phyloP scores from a whole-genome alignment of 176 grass and related monocot genomes.

The Leersia perrieri region DNA sequence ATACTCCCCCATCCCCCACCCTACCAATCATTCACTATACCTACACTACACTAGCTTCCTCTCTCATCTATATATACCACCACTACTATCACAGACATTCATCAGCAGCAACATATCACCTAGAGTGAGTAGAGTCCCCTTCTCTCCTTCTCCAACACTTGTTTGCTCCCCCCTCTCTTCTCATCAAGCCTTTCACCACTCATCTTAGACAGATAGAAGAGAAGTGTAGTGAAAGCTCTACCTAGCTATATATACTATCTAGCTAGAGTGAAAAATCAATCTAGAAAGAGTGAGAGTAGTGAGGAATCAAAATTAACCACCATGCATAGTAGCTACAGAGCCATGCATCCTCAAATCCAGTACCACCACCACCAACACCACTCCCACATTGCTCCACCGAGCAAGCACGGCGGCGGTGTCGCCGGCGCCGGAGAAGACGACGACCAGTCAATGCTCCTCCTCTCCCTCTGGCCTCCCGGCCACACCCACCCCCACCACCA shows the following conservation, averaged over 20 bases:
- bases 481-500: slow-evolving; percentile 29
- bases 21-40: slow-evolving; percentile 44
- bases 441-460: slow-evolving; percentile 74
- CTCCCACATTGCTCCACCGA: slow-evolving; percentile 1
- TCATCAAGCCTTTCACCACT: slow-evolving; percentile 9
- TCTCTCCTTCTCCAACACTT: slow-evolving; percentile 35
- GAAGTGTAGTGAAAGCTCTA: neutral
- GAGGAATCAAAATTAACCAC: neutral
- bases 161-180: slow-evolving; percentile 33
- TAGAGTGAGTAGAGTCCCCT: neutral
- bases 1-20: slow-evolving; percentile 5
- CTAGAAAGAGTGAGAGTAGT: neutral
- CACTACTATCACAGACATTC: slow-evolving; percentile 11
- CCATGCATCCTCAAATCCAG: slow-evolving; percentile 44
- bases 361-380: slow-evolving; percentile 12
- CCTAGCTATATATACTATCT: neutral
- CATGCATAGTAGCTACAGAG: slow-evolving; percentile 62
- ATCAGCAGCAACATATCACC: neutral
- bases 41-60: neutral
- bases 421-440: slow-evolving; percentile 31
- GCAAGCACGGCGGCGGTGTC: slow-evolving; percentile 28
- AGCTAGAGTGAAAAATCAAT: neutral
- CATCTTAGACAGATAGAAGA: neutral
- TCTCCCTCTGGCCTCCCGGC: slow-evolving; percentile 83
- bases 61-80: slow-evolving; percentile 38